Evolutionary conservation across 345 rosid species (phyloP).

Genomic region (Ceriops zippeliana): DNA sequence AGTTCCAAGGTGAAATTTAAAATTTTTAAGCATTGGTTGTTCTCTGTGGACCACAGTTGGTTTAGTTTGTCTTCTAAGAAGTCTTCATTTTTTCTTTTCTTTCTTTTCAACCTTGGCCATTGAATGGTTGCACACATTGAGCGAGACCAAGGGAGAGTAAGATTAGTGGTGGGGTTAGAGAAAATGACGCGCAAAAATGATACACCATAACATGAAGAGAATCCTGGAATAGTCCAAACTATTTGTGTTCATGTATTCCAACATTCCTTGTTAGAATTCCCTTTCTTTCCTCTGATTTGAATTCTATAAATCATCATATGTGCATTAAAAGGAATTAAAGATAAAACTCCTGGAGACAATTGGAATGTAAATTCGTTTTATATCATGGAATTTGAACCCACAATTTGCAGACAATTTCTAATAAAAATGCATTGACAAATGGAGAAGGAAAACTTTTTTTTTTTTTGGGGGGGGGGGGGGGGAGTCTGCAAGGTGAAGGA

Average conservation of each 20-base stretch:
- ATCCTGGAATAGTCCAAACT: slow-evolving; percentile 51
- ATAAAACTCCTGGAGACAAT: no score
- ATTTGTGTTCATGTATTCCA: neutral
- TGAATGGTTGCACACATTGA: slow-evolving; percentile 17
- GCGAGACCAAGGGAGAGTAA: slow-evolving; percentile 15
- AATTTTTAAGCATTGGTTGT: no score
- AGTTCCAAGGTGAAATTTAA: no score
- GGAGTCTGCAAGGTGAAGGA: neutral
- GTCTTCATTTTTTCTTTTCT: slow-evolving; percentile 11
- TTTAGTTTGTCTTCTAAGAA: slow-evolving; percentile 53
- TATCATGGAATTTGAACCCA: slow-evolving; percentile 9
- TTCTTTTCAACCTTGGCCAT: slow-evolving; percentile 32
- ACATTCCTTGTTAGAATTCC: neutral
- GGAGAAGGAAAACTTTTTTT: slow-evolving; percentile 8
- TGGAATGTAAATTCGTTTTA: neutral
- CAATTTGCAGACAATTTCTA: slow-evolving; percentile 5
- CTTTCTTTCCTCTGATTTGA: no score
- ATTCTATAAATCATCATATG: no score
- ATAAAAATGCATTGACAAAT: slow-evolving; percentile 21
- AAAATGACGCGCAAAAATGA: slow-evolving; percentile 48
- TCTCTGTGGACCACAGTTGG: slow-evolving; percentile 8
- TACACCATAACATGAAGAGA: slow-evolving; percentile 35
- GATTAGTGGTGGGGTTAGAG: slow-evolving; percentile 65
- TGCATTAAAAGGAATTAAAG: no score
- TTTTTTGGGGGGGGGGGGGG: no score